Conservation (phyloP, 1,284 basidiomycete species). For the Malassezia vespertilionis region DNA sequence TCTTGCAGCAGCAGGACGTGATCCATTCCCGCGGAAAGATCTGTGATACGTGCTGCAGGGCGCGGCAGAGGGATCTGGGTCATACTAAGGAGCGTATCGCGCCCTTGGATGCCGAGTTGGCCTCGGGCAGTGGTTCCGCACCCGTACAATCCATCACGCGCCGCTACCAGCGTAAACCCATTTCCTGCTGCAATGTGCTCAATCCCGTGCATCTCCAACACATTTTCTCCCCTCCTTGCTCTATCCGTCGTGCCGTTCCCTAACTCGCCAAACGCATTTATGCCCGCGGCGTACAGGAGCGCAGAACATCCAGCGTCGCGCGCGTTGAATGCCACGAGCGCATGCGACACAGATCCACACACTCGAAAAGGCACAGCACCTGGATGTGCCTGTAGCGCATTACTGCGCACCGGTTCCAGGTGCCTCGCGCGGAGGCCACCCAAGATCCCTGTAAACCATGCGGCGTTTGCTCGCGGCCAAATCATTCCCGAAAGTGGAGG, state of each 20-base stretch:
- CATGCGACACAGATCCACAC: constrained; percentile 10
- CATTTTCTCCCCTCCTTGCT: too few relatives aligned
- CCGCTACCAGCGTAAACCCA: neutral
- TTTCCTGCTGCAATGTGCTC: constrained; percentile 9
- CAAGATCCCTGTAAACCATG: too few relatives aligned
- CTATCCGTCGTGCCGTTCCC: too few relatives aligned
- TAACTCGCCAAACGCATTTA: constrained; percentile 4
- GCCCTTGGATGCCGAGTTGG: neutral
- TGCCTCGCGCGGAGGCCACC: too few relatives aligned
- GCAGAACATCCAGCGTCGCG: too few relatives aligned
- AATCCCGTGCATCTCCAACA: too few relatives aligned
- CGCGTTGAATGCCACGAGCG: constrained; percentile 2
- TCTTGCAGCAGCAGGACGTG: constrained; percentile 8
- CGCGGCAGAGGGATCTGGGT: neutral
- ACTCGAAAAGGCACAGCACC: too few relatives aligned
- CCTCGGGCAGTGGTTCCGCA: constrained; percentile 10
- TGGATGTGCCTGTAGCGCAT: neutral
- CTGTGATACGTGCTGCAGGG: neutral
- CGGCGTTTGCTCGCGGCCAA: too few relatives aligned
- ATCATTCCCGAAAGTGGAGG: too few relatives aligned
- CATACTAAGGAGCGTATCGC: neutral
- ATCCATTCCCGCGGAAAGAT: constrained; percentile 8
- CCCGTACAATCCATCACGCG: neutral
- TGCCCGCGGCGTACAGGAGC: constrained; percentile 4
- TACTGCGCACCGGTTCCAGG: too few relatives aligned